Conservation (phyloP, 2,329 filamentous ascomycete species). For the Herpotrichia juniperi region DNA sequence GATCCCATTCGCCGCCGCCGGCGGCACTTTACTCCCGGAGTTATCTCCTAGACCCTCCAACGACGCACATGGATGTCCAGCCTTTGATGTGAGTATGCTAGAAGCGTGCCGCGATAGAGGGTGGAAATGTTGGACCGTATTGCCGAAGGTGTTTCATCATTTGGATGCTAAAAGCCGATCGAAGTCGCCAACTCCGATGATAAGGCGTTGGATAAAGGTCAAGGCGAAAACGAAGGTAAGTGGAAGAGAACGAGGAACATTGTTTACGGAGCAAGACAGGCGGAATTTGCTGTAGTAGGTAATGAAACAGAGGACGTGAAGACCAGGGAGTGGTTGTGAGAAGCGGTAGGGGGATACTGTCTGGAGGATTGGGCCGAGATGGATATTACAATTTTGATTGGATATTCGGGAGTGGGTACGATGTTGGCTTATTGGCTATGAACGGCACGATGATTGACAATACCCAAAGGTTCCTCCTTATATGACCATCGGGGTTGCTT, state of each 20-base stretch:
- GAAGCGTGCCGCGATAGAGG: constrained; percentile 45
- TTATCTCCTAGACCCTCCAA: constrained; percentile 20
- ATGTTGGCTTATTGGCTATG: not conserved
- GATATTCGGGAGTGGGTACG: not conserved
- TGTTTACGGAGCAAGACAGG: constrained; percentile 36
- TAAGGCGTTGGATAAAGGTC: constrained; percentile 11
- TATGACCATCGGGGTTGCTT: too few relatives aligned
- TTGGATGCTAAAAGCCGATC: constrained; percentile 38
- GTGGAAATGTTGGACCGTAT: constrained; percentile 43
- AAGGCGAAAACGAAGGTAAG: constrained; percentile 7
- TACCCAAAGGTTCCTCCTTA: too few relatives aligned
- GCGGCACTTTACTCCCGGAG: constrained; percentile 27
- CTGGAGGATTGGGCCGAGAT: constrained; percentile 21
- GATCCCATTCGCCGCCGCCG: constrained; percentile 37
- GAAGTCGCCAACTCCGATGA: constrained; percentile 23
- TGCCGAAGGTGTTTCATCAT: constrained; percentile 51
- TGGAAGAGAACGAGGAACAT: constrained; percentile 33
- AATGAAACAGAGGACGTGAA: constrained; percentile 17
- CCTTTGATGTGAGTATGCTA: constrained; percentile 48
- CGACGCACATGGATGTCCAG: constrained; percentile 18
- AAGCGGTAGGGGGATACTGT: constrained; percentile 32
- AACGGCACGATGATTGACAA: too few relatives aligned
- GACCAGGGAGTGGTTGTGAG: constrained; percentile 31
- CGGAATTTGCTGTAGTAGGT: constrained; percentile 17
- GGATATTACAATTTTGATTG: constrained; percentile 5